Percentiles rank a stretch among this genome's conserved stretches.
These are phyloP conservation scores for Dianthus caryophyllus DNA, from an alignment of 148 eudicot species.

Conservation along the genomic window DNA sequence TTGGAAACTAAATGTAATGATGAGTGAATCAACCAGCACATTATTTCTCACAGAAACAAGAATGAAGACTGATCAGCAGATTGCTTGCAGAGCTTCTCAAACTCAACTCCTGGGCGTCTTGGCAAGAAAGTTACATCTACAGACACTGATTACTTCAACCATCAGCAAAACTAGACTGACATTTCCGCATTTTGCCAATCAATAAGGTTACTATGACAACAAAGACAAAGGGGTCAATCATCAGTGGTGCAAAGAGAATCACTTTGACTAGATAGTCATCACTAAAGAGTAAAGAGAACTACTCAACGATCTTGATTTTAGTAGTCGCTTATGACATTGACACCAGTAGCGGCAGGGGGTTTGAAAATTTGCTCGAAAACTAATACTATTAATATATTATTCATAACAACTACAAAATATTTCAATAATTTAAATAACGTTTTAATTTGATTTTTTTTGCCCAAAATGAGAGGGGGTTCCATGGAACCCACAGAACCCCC, in stretches of 20 bases:
- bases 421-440: too few species aligned
- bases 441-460: too few species aligned
- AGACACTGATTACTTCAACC: neutral
- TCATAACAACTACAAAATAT: too few species aligned
- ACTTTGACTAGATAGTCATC: too few species aligned
- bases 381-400: too few species aligned
- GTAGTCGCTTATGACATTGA: too few species aligned
- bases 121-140: neutral
- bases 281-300: neutral
- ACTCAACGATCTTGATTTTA: too few species aligned
- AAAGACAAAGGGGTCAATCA: neutral
- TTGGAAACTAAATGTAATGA: neutral
- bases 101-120: neutral
- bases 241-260: too few species aligned
- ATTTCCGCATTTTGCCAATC: neutral
- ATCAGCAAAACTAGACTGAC: neutral
- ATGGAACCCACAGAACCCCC: too few species aligned
- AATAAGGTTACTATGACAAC: neutral
- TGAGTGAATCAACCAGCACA: neutral
- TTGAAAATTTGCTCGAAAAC: too few species aligned
- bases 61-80: neutral
- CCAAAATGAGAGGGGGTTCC: too few species aligned
- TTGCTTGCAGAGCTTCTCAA: neutral
- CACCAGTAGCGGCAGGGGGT: too few species aligned
- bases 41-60: neutral